Evolutionary conservation across 2,329 filamentous ascomycete genomes (phyloP).

Genomic region (Diaporthe longicolla): DNA sequence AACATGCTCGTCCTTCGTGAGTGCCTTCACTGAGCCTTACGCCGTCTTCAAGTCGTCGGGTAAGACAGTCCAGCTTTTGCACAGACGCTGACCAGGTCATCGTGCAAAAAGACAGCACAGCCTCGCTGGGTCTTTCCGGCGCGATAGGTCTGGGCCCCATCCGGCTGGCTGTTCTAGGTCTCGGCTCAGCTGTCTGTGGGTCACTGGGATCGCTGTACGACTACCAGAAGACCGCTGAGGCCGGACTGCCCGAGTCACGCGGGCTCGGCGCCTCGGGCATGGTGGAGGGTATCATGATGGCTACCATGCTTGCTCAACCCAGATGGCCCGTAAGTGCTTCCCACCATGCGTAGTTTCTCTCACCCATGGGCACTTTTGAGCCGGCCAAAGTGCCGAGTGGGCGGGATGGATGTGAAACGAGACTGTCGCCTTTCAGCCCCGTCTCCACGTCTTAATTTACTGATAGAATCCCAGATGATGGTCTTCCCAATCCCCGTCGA

Average conservation of each 20-base stretch:
- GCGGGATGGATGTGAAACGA: neutral
- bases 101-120: slow-evolving; percentile 28
- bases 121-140: slow-evolving; percentile 34
- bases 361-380: neutral
- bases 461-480: slow-evolving; percentile 29
- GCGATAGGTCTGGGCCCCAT: slow-evolving; percentile 41
- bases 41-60: too few species aligned
- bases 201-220: slow-evolving; percentile 43
- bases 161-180: slow-evolving; percentile 40
- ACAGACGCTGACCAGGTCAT: neutral
- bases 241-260: slow-evolving; percentile 29
- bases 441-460: neutral
- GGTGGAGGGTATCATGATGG: slow-evolving; percentile 45
- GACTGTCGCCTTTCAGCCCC: too few species aligned
- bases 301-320: slow-evolving; percentile 43
- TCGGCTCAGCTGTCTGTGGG: slow-evolving; percentile 45
- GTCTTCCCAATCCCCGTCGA: slow-evolving; percentile 45
- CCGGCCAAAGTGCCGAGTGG: neutral
- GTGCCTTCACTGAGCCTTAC: neutral
- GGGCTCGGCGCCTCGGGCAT: slow-evolving; percentile 47
- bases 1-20: slow-evolving; percentile 46
- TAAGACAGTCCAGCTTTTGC: neutral
- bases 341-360: too few species aligned
- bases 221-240: slow-evolving; percentile 32
- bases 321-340: slow-evolving; percentile 9